Conservation (phyloP, 306 rosid genomes). For the Ormosia emarginata region DNA sequence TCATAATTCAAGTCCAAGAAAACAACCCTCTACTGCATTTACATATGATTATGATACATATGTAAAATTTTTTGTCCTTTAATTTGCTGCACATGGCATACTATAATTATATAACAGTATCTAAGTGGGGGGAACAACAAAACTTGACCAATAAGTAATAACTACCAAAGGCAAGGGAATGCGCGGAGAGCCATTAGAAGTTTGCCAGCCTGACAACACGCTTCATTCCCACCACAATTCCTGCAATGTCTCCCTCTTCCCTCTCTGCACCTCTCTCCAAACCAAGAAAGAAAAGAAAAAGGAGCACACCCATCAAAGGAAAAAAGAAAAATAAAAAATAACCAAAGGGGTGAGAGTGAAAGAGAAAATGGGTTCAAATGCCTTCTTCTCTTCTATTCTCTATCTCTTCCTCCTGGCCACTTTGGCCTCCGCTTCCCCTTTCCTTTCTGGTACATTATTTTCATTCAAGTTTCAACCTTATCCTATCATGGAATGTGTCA, state of each 20-base stretch:
- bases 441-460: constrained; percentile 46
- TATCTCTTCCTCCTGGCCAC: constrained; percentile 36
- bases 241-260: constrained; percentile 33
- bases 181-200: no score
- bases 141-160: no score
- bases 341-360: constrained; percentile 20
- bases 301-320: neutral
- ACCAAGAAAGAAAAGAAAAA: neutral
- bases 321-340: neutral
- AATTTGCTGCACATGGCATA: no score
- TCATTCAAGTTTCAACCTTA: neutral
- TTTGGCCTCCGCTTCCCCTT: constrained; percentile 48
- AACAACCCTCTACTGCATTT: no score
- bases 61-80: no score
- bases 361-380: constrained; percentile 57
- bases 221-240: constrained; percentile 35
- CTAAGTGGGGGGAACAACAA: no score
- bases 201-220: neutral
- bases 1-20: no score
- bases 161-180: no score
- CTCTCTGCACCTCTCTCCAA: constrained; percentile 16
- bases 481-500: neutral
- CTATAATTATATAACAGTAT: no score
- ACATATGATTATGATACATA: no score
- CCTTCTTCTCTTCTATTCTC: constrained; percentile 39